Evolutionary conservation across 2,329 filamentous ascomycete genomes (phyloP).

Genomic region (Colletotrichum magnum): DNA sequence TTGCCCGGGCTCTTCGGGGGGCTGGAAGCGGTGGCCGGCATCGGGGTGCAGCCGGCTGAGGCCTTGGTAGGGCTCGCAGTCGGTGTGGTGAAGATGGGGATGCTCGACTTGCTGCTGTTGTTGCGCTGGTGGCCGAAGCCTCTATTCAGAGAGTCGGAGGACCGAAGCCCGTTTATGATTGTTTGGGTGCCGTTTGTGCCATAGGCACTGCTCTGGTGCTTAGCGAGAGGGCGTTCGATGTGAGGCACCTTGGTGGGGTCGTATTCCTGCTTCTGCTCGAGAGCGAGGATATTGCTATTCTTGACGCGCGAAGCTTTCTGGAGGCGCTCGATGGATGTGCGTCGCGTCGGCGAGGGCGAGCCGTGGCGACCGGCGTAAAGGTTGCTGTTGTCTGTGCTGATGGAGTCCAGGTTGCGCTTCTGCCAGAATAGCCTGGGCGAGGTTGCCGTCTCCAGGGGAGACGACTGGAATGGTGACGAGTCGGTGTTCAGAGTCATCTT

Average conservation of each 20-base stretch:
- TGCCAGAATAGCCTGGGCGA: slow-evolving; percentile 96
- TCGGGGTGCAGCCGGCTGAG: slow-evolving; percentile 9
- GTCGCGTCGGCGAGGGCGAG: slow-evolving; percentile 80
- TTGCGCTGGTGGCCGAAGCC: slow-evolving; percentile 62
- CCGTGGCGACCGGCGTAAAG: slow-evolving; percentile 70
- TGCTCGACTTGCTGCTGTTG: slow-evolving; percentile 71
- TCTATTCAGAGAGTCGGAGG: slow-evolving; percentile 60
- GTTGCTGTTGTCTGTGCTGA: slow-evolving; percentile 79
- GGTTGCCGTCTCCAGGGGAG: slow-evolving; percentile 76
- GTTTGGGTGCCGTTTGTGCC: slow-evolving; percentile 62
- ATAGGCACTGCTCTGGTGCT: slow-evolving; percentile 81
- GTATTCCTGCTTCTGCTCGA: slow-evolving; percentile 93
- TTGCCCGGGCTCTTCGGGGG: slow-evolving; percentile 72
- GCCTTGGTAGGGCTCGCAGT: slow-evolving; percentile 51
- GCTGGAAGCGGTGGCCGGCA: slow-evolving; percentile 42
- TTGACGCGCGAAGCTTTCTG: slow-evolving; percentile 96
- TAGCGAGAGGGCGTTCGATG: slow-evolving; percentile 86
- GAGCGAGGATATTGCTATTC: slow-evolving; percentile 97
- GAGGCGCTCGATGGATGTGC: slow-evolving; percentile 94
- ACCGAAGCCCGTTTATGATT: slow-evolving; percentile 63
- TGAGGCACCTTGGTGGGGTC: slow-evolving; percentile 83
- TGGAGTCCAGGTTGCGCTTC: slow-evolving; percentile 74
- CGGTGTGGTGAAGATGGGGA: slow-evolving; percentile 69
- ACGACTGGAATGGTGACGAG: slow-evolving; percentile 88
- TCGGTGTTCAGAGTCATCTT: slow-evolving; percentile 80